Percentiles rank a stretch among this genome's conserved stretches.
Conservation (phyloP, 2,329 filamentous ascomycete species). For the Hypomyces rosellus region DNA sequence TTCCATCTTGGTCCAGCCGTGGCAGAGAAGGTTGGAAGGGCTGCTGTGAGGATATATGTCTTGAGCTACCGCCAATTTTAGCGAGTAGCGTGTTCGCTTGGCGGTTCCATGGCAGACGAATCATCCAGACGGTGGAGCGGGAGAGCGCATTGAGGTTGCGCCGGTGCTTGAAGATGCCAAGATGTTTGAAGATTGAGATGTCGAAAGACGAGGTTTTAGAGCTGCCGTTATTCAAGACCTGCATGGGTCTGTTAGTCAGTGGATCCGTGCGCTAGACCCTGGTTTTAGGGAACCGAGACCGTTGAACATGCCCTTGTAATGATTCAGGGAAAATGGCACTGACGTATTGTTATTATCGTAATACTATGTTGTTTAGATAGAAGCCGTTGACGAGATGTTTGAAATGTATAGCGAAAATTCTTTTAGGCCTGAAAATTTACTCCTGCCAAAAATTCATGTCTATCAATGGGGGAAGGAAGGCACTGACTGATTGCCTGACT, state of each 20-base stretch:
- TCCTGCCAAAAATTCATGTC: too few species aligned
- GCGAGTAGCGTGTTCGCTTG: constrained; percentile 17
- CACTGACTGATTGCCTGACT: too few species aligned
- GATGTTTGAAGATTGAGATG: not conserved
- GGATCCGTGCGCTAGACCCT: not conserved
- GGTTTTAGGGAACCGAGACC: not conserved
- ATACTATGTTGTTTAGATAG: too few species aligned
- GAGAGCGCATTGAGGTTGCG: constrained; percentile 6
- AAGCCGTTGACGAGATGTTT: too few species aligned
- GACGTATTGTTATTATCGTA: too few species aligned
- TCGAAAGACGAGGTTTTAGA: not conserved
- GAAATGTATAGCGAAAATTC: too few species aligned
- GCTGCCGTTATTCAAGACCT: not conserved
- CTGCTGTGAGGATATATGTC: not conserved
- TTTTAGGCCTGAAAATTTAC: too few species aligned
- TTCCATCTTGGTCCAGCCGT: too few species aligned
- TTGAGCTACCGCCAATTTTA: constrained; percentile 6
- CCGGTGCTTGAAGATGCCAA: not conserved
- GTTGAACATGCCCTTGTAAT: not conserved
- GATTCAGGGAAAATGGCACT: too few species aligned
- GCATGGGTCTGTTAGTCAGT: too few species aligned
- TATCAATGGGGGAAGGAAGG: too few species aligned
- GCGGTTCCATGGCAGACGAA: constrained; percentile 23
- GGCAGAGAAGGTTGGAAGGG: not conserved
- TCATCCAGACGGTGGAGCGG: constrained; percentile 21